These are phyloP conservation scores for Diaporthe ilicicola DNA, from an alignment of 2,329 filamentous ascomycete species.

Conservation along the genomic window DNA sequence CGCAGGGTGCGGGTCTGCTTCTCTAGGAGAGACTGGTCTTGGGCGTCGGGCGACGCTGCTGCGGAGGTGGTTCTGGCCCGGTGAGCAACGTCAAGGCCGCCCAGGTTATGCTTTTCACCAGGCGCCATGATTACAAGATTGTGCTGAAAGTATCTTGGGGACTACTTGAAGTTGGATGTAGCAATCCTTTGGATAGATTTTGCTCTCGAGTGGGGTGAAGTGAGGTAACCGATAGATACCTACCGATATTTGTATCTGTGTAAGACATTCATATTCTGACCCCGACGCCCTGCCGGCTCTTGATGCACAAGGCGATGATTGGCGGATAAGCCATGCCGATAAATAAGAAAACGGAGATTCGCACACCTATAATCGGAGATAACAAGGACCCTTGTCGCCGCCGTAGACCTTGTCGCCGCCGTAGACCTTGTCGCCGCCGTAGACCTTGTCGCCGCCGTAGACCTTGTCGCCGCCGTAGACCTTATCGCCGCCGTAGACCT, in stretches of 20 bases:
- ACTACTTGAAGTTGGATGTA: background rate
- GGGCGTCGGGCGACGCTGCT: background rate
- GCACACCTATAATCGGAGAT: too few relatives aligned
- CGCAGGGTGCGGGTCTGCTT: slow-evolving; percentile 26
- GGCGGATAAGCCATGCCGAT: background rate
- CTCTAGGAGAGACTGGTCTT: slow-evolving; percentile 12
- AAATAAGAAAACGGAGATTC: too few relatives aligned
- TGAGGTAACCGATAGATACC: background rate
- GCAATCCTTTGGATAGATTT: background rate
- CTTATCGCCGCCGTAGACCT: too few relatives aligned
- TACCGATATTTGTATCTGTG: background rate
- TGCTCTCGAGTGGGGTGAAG: background rate
- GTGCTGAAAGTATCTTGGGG: background rate
- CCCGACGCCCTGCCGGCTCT: background rate
- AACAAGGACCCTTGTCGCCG: too few relatives aligned
- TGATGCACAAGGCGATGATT: background rate
- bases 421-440: too few relatives aligned
- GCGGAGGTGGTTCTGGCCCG: background rate
- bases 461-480: too few relatives aligned
- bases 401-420: too few relatives aligned
- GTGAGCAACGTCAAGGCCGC: too few relatives aligned
- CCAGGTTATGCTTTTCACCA: background rate
- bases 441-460: too few relatives aligned
- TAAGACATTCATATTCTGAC: background rate
- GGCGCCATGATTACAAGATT: background rate